Evolutionary conservation across 106 monocot genomes (phyloP).

Genomic region (Dendrobium nobile): DNA sequence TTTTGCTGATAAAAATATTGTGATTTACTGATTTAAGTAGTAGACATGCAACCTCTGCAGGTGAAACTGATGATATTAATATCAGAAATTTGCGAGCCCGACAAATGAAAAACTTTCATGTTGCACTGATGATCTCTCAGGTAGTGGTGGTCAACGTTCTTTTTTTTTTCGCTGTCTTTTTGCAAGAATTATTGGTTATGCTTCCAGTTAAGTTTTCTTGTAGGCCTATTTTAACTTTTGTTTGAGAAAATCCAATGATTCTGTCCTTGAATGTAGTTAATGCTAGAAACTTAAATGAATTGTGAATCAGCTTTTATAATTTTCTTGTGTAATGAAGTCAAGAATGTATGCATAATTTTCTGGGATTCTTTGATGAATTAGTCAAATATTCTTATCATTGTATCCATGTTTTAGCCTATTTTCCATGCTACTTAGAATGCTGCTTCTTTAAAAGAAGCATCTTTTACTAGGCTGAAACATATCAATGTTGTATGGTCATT

Average conservation of each 20-base stretch:
- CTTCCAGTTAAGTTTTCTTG: background rate
- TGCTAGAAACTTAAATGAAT: background rate
- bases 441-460: background rate
- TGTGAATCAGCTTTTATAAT: background rate
- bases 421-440: background rate
- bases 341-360: background rate
- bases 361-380: too few species aligned
- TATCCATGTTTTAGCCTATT: background rate
- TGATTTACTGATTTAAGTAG: conserved; percentile 6
- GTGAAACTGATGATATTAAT: conserved; percentile 66
- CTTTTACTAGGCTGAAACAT: background rate
- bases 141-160: conserved; percentile 15
- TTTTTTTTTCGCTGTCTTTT: background rate
- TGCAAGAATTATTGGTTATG: background rate
- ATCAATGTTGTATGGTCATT: background rate
- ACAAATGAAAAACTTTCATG: conserved; percentile 98
- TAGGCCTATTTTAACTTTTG: background rate
- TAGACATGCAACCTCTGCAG: conserved; percentile 22
- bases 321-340: background rate
- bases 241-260: background rate
- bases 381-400: too few species aligned
- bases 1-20: background rate
- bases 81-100: conserved; percentile 53
- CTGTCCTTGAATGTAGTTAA: background rate
- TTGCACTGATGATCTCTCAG: conserved; percentile 93